Base-by-base conservation (phyloP, 805 yeast genomes). In the Ogataea nonfermentans region DNA sequence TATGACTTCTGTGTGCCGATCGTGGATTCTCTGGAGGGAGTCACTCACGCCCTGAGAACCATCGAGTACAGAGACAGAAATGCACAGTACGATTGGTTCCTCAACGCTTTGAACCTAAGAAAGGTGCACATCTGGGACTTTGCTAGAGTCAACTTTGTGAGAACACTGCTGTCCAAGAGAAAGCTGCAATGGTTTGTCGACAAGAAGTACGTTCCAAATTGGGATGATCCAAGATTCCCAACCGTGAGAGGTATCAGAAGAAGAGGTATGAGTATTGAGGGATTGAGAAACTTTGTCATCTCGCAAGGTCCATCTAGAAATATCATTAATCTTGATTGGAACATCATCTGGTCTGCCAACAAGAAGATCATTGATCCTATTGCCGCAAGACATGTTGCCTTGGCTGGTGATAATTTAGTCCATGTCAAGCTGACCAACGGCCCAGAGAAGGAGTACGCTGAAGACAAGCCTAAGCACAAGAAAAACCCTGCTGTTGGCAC, bases 211-310 rank as follows among this genome's bases (percentile, higher is more conserved):
- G 99, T 93, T 43, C 57, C 76, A 16, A 89, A 88, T 70, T 93
- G 99, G 99, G 97, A 93, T 61, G 99, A 93, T 66, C 99, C 99
- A 55, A 79, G 99, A 66, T 93, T 93, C 88, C 99, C 99, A 53
- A 93, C 99, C 32, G 96, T 93, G 27, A 83, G 98, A 67, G 99
- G 99, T 73, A 96, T 91, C 38, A 87, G 97, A 74, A 83, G 99
- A 76, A 85, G 99, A 73, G 99, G 99, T 73, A 93, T 93, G 99
- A 81, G 96, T 27, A 95, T 93, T 48, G 97, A 93, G 71, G 99
- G 98, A 51, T 79, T 93, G 65, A 80, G 91, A 67, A 85, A 86
- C 74, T 93, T 93, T 57, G 85, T 93, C 52, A 73, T 93, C 47
- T 77, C 95, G 35, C 98, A 93, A 72, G 99, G 99, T 57, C 99